Conservation (phyloP, 2,329 filamentous ascomycete genomes). For the Phialophora verrucosa region DNA sequence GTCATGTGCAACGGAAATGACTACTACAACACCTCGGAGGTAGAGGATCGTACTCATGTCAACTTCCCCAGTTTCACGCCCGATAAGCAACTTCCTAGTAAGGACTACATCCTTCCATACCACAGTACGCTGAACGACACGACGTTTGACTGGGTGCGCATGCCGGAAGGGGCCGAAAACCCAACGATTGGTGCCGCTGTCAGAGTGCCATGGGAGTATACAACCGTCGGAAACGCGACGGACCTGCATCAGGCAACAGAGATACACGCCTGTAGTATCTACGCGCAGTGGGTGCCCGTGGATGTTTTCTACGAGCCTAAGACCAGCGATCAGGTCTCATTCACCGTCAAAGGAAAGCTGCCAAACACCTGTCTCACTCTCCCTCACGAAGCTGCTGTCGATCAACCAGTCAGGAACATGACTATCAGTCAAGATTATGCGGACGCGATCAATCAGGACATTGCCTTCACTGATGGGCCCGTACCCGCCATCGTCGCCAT, state of each 20-base stretch:
- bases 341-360: constrained; percentile 17
- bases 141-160: constrained; percentile 30
- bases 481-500: constrained; percentile 24
- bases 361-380: constrained; percentile 24
- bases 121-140: constrained; percentile 26
- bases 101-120: constrained; percentile 29
- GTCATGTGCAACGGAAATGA: constrained; percentile 29
- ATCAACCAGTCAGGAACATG: constrained; percentile 23
- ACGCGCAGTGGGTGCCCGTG: constrained; percentile 35
- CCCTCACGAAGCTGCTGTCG: not conserved
- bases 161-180: constrained; percentile 27
- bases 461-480: constrained; percentile 21
- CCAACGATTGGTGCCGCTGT: constrained; percentile 27
- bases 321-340: constrained; percentile 27
- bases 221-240: not conserved
- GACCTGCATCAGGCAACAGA: constrained; percentile 23
- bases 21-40: constrained; percentile 21
- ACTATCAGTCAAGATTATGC: constrained; percentile 30
- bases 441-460: constrained; percentile 30
- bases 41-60: constrained; percentile 20
- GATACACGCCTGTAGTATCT: constrained; percentile 34
- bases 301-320: constrained; percentile 30
- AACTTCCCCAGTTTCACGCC: constrained; percentile 32
- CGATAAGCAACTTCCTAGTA: constrained; percentile 19
- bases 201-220: constrained; percentile 26